These are phyloP conservation scores for Calonectria pauciramosa DNA, from an alignment of 2,329 filamentous ascomycete species.

Conservation along the genomic window DNA sequence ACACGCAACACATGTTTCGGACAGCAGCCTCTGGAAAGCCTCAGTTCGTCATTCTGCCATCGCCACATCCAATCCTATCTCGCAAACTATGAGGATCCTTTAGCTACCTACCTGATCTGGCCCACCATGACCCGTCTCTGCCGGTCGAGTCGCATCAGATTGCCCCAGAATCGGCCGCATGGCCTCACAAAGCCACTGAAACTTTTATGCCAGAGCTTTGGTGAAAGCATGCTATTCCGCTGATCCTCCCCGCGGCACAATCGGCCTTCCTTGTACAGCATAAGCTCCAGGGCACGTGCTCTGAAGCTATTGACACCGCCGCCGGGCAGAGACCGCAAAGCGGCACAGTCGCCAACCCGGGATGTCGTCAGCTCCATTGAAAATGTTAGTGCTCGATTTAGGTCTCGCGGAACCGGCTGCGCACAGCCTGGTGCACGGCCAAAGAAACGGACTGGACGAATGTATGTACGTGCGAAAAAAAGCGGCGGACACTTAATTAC, in stretches of 20 bases:
- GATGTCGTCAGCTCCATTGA: slow-evolving; percentile 41
- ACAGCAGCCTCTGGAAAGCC: background rate
- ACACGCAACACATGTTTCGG: slow-evolving; percentile 12
- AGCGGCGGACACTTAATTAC: slow-evolving; percentile 32
- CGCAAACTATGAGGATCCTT: slow-evolving; percentile 12
- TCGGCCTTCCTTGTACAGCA: slow-evolving; percentile 37
- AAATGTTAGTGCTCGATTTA: slow-evolving; percentile 38
- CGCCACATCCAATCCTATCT: slow-evolving; percentile 20
- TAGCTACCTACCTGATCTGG: slow-evolving; percentile 22
- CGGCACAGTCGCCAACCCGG: slow-evolving; percentile 37
- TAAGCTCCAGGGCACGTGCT: slow-evolving; percentile 42
- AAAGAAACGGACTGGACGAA: slow-evolving; percentile 20
- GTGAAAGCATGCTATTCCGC: slow-evolving; percentile 33
- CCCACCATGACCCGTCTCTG: slow-evolving; percentile 26
- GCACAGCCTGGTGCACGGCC: slow-evolving; percentile 37
- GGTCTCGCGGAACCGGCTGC: slow-evolving; percentile 47
- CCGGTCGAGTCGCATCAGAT: slow-evolving; percentile 28
- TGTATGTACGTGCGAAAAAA: slow-evolving; percentile 19
- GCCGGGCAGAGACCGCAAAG: slow-evolving; percentile 41
- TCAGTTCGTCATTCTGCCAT: slow-evolving; percentile 16
- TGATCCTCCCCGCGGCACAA: slow-evolving; percentile 36
- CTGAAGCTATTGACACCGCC: slow-evolving; percentile 47
- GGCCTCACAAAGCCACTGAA: slow-evolving; percentile 32
- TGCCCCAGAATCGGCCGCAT: slow-evolving; percentile 34
- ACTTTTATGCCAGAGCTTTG: slow-evolving; percentile 18